Evolutionary conservation across 2,329 filamentous ascomycete species (phyloP).

Genomic region (Fusarium paranaense): DNA sequence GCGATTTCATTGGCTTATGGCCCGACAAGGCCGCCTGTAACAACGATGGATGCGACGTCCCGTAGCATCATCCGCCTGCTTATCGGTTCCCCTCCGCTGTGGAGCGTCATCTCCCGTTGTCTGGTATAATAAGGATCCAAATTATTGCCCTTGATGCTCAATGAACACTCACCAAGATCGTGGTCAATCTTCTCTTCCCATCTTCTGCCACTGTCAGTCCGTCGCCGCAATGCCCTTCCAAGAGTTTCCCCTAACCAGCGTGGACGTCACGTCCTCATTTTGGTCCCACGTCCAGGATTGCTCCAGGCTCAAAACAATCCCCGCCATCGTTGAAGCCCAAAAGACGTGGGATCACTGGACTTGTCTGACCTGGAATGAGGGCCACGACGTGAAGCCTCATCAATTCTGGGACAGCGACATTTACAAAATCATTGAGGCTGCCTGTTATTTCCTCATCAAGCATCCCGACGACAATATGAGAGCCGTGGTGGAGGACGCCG

Average conservation of each 20-base stretch:
- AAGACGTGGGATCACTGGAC: neutral
- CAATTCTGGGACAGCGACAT: slow-evolving; percentile 20
- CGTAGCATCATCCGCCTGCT: neutral
- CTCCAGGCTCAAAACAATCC: slow-evolving; percentile 2
- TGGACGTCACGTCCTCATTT: neutral
- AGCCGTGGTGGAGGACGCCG: neutral
- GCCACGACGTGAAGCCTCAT: neutral
- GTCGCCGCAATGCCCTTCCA: neutral
- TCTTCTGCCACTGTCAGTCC: too few species aligned
- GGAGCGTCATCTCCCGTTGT: neutral
- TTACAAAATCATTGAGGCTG: slow-evolving; percentile 5
- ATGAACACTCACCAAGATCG: neutral
- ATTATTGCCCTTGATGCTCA: neutral
- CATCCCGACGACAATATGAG: neutral
- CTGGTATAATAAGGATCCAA: neutral
- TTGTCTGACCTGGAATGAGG: slow-evolving; percentile 11
- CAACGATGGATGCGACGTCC: neutral
- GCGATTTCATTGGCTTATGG: neutral
- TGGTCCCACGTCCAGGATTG: neutral
- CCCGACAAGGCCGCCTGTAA: neutral
- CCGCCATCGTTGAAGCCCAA: slow-evolving; percentile 11
- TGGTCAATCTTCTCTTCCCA: neutral
- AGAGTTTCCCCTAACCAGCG: neutral
- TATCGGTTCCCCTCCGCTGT: neutral
- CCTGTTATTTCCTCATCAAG: slow-evolving; percentile 6